Base-by-base conservation (phyloP, 2,329 filamentous ascomycete species). In the Cladophialophora chaetospira region DNA sequence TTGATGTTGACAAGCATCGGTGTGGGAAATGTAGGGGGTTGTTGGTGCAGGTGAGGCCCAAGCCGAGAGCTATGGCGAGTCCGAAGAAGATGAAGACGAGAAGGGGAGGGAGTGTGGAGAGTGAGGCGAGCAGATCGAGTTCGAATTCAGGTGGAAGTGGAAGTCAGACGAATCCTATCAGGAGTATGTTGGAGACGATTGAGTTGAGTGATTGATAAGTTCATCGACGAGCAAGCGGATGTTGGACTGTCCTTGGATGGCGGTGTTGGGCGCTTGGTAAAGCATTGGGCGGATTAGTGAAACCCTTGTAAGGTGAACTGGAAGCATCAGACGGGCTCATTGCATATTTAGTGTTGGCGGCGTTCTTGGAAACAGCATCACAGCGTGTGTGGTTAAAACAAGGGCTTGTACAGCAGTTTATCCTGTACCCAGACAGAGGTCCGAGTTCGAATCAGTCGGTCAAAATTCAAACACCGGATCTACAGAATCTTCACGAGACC, bases 31-130 rank as follows among this genome's bases (percentile, higher is more conserved):
- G 93, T 71, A 88, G 85, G 68, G 79, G 82, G 3, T 71, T 72
- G 0, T 73, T 99, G 62, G 76, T 84, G 65, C 94, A 97, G 79
- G 86, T 86, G 6, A 91, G 89, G 70, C 93, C 93, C 0, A 81
- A 82, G 35, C 91, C 91, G 0, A 78, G 88, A 38, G 75, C 73
- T 19, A 28, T 13, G 10, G 23, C 49, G 17, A 61, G 60, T 48
- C 60, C 63, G 9, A 61, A 44, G 44, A 65, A 63, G 36, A 31
- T 6, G n/a, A 43, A 21, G 5, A 5, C 45, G 23, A 51, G 36
- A 29, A 53, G 40, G 38, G 46, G 55, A 33, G 40, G 35, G 5
- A 56, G 48, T 38, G 45, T 65, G 33, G 62, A 50, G 58, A 62
- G 78, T 17, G 28, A 9, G 44, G 15, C 15, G 13, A 17, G 25